Percentiles rank a stretch among this genome's conserved stretches.
Evolutionary conservation across 1,139 yeast species (phyloP).

Genomic region (Pichia sp.): DNA sequence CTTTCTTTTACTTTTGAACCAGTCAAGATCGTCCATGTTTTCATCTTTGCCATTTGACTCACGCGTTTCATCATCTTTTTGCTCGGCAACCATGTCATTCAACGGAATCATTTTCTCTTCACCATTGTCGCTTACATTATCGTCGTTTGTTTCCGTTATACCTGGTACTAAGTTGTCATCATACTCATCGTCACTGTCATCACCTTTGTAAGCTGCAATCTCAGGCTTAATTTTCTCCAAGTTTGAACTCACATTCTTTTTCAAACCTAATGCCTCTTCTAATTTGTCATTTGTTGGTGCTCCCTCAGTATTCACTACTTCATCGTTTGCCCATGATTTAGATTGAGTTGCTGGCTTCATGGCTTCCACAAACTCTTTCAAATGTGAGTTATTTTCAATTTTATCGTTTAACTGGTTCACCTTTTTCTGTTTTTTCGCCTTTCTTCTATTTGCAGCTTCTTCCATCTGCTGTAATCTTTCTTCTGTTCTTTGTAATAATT

Average conservation of each 20-base stretch:
- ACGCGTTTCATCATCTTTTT: constrained; percentile 8
- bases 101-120: constrained; percentile 30
- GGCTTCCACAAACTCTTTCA: constrained; percentile 76
- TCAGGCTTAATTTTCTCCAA: constrained; percentile 33
- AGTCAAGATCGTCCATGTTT: constrained; percentile 70
- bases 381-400: constrained; percentile 59
- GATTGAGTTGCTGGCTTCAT: constrained; percentile 69
- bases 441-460: constrained; percentile 34
- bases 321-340: constrained; percentile 75
- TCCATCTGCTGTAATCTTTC: constrained; percentile 46
- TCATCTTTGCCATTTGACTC: constrained; percentile 27
- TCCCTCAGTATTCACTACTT: constrained; percentile 49
- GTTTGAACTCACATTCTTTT: constrained; percentile 8
- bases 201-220: constrained; percentile 17
- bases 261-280: constrained; percentile 21
- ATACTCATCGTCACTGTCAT: constrained; percentile 66
- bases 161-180: constrained; percentile 39
- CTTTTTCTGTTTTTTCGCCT: constrained; percentile 21
- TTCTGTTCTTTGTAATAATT: constrained; percentile 52
- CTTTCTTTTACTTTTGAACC: constrained; percentile 76
- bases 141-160: constrained; percentile 44
- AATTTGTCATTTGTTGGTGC: constrained; percentile 36
- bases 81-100: constrained; percentile 34
- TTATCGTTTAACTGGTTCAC: constrained; percentile 47
- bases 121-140: constrained; percentile 47